phyloP scores from a whole-genome alignment of 306 rosid species.

The Sophora flavescens region DNA sequence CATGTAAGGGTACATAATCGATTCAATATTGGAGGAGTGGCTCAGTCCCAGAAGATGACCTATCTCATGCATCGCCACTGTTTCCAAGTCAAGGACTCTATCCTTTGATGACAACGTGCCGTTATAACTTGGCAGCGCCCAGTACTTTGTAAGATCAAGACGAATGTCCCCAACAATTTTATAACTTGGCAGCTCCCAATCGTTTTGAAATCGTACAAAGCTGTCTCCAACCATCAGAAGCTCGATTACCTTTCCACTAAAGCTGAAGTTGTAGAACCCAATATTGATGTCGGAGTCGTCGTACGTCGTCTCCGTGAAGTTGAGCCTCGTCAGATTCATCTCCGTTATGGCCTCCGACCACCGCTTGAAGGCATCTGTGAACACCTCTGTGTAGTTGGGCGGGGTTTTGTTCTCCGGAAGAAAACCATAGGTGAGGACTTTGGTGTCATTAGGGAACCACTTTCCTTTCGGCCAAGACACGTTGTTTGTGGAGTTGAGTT shows the following conservation, averaged over 20 bases:
- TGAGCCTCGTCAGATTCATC: neutral
- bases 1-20: slow-evolving; percentile 3
- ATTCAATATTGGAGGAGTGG: neutral
- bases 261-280: no score
- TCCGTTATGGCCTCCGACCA: slow-evolving; percentile 6
- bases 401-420: neutral
- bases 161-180: neutral
- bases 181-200: no score
- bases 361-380: neutral
- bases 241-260: no score
- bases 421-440: neutral
- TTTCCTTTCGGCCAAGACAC: neutral
- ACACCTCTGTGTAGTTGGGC: no score
- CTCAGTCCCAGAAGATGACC: neutral
- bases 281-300: no score
- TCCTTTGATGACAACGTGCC: neutral
- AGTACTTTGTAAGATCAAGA: neutral
- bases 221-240: no score
- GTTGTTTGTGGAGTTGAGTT: rapidly evolving
- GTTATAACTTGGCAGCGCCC: neutral
- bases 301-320: no score
- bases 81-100: neutral
- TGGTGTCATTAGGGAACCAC: neutral
- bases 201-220: no score
- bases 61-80: slow-evolving; percentile 15